Conservation (phyloP, 2,329 filamentous ascomycete genomes). For the Paracorniculantispora psalliotae region DNA sequence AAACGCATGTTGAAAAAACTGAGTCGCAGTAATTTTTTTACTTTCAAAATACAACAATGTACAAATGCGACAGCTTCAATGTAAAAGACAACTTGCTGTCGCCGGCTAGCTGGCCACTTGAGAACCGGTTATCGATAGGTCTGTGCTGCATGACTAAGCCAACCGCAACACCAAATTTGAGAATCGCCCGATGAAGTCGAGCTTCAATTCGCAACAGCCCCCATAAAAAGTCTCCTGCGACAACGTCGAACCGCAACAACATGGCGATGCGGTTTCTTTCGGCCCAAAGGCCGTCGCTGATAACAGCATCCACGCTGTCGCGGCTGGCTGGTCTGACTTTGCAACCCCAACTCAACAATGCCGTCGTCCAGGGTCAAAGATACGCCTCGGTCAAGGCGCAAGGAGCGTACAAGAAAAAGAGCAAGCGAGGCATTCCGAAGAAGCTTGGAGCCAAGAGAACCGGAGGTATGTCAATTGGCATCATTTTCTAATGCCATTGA, state of each 20-base stretch:
- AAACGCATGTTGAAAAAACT: conserved; percentile 18
- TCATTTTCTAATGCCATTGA: neutral
- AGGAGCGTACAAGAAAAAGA: conserved; percentile 61
- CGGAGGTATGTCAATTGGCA: conserved; percentile 57
- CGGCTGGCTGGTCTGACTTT: conserved; percentile 19
- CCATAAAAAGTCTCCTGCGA: conserved; percentile 31
- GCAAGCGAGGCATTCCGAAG: conserved; percentile 62
- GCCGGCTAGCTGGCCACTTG: conserved; percentile 18
- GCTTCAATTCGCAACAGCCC: conserved; percentile 22
- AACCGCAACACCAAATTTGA: conserved; percentile 14
- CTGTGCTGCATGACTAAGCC: conserved; percentile 8
- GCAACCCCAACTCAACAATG: conserved; percentile 32
- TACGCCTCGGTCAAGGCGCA: conserved; percentile 59
- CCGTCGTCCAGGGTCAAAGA: conserved; percentile 45
- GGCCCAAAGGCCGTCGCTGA: conserved; percentile 42
- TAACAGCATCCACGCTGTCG: conserved; percentile 31
- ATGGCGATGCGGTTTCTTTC: conserved; percentile 42
- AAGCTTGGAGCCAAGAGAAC: conserved; percentile 92
- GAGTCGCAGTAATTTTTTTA: conserved; percentile 26
- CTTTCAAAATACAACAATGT: neutral
- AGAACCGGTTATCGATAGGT: conserved; percentile 19
- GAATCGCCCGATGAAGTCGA: conserved; percentile 13
- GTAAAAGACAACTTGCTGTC: neutral
- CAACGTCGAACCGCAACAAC: conserved; percentile 12
- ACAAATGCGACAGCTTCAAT: neutral